Base-by-base conservation (phyloP, 2,329 filamentous ascomycete species). In the Elsinoe necatrix region DNA sequence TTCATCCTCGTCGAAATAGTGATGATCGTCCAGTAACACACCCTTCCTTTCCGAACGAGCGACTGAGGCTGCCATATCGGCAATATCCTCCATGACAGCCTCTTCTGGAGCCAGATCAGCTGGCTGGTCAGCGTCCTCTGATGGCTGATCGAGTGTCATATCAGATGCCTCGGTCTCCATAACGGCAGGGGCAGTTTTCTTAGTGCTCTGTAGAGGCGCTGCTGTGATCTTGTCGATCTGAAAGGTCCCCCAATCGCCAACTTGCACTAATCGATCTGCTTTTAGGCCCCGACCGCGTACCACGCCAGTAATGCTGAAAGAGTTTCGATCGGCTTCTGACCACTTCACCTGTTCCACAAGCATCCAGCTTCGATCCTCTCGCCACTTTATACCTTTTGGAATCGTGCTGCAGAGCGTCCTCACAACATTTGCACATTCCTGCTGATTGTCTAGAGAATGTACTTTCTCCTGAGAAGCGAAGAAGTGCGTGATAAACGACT, bases 311-410 rank as follows among this genome's bases (percentile, higher is more conserved):
- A 98, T 68, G 2, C 70, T 66, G 12, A 58, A 27, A 25, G 69
- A 67, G 7, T 66, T 62, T 31, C 68, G 66, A 20, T 68, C 64
- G 45, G 80, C 78, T 1, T 78, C 75, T 9, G 82, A 79, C 79
- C 90, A 95, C 63, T 81, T 74, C 55, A 95, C 77, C 25, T 91
- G 81, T 62, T 98, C 93, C 3, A 92, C 82, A 57, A 95, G 75
- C 85, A 98, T 89, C 88, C 93, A 98, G 65, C 90, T 95, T 63
- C 93, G 81, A 62, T 95, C 89, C 54, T 98, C 93, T 64, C 93
- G 83, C 93, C 93, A 98, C 61, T 85, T 78, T n/a, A 98, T 82
- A 0, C 93, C 93, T 74, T 95, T 97, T 9, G 93, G 92, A 42
- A 86, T 90, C 34, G 87, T 89, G 61, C 85, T 95, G 77, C 93